A percentile compares a stretch with the other conserved stretches of the same genome.
These are phyloP conservation scores for Quercus variabilis DNA, from an alignment of 306 rosid species.

Conservation along the genomic window DNA sequence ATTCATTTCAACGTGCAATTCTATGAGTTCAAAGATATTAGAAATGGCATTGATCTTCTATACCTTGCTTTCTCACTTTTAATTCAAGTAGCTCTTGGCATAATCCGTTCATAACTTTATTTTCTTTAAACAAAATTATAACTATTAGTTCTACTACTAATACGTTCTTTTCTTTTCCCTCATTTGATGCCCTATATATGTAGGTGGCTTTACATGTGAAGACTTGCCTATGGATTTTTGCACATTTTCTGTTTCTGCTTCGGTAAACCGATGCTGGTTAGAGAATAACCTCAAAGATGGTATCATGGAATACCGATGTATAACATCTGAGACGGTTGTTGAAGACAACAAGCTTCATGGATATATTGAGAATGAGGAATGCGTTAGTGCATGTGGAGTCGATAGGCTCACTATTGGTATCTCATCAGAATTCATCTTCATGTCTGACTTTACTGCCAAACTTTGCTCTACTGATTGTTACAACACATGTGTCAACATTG, in stretches of 20 bases:
- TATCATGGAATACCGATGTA: neutral
- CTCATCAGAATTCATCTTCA: neutral
- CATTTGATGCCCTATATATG: too few relatives aligned
- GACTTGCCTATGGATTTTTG: too few relatives aligned
- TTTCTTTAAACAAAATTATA: too few relatives aligned
- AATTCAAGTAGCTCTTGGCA: neutral
- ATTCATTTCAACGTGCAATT: too few relatives aligned
- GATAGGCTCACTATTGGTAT: neutral
- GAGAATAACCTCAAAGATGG: neutral
- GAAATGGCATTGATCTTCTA: too few relatives aligned
- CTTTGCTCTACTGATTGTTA: neutral
- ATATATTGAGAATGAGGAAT: neutral
- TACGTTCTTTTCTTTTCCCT: too few relatives aligned
- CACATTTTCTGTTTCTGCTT: neutral
- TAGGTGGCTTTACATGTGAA: too few relatives aligned
- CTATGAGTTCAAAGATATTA: too few relatives aligned
- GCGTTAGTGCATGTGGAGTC: neutral
- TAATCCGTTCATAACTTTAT: neutral
- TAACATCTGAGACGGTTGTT: neutral
- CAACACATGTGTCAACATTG: neutral
- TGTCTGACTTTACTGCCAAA: neutral
- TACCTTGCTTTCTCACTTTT: too few relatives aligned
- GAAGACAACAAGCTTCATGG: neutral
- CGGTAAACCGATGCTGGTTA: neutral
- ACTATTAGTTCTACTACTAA: too few relatives aligned